Evolutionary conservation across 73 alveolate species (phyloP).

Genomic region (Tetrahymena thermophila): DNA sequence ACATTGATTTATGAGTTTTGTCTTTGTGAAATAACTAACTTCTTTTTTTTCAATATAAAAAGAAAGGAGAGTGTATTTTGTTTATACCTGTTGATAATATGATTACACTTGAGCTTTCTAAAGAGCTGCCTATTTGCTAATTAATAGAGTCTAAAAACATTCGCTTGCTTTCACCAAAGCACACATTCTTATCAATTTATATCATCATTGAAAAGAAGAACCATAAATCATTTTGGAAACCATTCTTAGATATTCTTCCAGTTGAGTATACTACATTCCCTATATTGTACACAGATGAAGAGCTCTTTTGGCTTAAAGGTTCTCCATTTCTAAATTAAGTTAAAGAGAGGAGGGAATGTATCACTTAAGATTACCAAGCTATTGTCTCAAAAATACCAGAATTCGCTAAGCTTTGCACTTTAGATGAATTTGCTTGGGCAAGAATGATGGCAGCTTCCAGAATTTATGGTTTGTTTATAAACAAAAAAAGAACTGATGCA

Average conservation of each 20-base stretch:
- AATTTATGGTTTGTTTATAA: constrained; percentile 81
- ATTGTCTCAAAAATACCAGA: constrained; percentile 71
- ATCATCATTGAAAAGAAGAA: constrained; percentile 72
- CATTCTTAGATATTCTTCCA: constrained; percentile 89
- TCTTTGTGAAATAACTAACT: background rate
- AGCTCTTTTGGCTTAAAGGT: constrained; percentile 82
- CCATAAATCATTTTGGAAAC: constrained; percentile 70
- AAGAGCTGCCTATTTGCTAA: constrained; percentile 70
- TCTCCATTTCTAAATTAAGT: constrained; percentile 78
- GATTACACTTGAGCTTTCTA: constrained; percentile 90
- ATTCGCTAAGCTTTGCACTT: constrained; percentile 61
- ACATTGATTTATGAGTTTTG: no score
- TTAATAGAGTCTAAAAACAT: constrained; percentile 68
- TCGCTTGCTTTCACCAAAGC: constrained; percentile 92
- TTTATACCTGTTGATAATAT: constrained; percentile 79
- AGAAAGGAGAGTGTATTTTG: constrained; percentile 57
- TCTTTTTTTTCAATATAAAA: background rate
- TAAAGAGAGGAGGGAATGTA: constrained; percentile 70
- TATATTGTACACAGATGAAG: constrained; percentile 80
- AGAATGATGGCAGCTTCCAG: constrained; percentile 89
- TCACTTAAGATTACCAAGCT: constrained; percentile 75
- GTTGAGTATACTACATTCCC: constrained; percentile 81
- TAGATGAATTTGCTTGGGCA: constrained; percentile 81
- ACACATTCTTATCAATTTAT: constrained; percentile 83
- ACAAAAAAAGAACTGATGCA: constrained; percentile 89